Evolutionary conservation across 768 basidiomycete genomes (phyloP).

Genomic region (Suillus americanus): DNA sequence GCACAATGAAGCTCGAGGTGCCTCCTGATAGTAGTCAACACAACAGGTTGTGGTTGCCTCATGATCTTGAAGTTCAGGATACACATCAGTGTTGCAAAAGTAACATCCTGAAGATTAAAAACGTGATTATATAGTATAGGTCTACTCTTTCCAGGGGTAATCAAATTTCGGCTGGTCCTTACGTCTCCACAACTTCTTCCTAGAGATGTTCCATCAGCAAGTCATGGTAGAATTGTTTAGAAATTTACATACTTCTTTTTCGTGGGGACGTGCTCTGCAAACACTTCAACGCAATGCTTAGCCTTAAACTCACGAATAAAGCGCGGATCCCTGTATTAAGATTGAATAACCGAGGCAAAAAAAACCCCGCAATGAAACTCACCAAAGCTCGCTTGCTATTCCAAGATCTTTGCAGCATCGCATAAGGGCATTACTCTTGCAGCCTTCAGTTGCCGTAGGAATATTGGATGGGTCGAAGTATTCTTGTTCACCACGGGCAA

Average conservation of each 20-base stretch:
- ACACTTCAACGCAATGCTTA: constrained; percentile 81
- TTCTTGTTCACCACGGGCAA: constrained; percentile 94
- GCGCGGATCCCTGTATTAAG: constrained; percentile 75
- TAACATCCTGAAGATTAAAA: neutral
- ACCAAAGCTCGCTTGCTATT: constrained; percentile 96
- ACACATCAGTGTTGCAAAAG: neutral
- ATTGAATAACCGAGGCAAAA: constrained; percentile 1
- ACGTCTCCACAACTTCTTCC: constrained; percentile 90
- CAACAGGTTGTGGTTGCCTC: too few species aligned
- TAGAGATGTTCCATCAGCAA: constrained; percentile 31
- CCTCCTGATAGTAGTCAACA: too few species aligned
- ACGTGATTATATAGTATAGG: neutral
- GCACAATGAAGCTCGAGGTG: too few species aligned
- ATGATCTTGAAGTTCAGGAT: neutral
- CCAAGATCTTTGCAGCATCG: constrained; percentile 96
- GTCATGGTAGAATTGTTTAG: neutral
- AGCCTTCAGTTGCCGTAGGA: constrained; percentile 91
- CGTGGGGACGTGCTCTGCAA: constrained; percentile 76
- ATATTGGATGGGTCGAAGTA: constrained; percentile 92
- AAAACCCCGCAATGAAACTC: constrained; percentile 19
- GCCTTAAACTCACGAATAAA: constrained; percentile 94
- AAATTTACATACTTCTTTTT: constrained; percentile 80
- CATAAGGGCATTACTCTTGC: constrained; percentile 97
- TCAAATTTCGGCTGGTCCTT: constrained; percentile 83
- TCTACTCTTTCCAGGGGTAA: constrained; percentile 83